Evolutionary conservation across 495 filamentous ascomycete species (phyloP).

Genomic region (Viridothelium virens): DNA sequence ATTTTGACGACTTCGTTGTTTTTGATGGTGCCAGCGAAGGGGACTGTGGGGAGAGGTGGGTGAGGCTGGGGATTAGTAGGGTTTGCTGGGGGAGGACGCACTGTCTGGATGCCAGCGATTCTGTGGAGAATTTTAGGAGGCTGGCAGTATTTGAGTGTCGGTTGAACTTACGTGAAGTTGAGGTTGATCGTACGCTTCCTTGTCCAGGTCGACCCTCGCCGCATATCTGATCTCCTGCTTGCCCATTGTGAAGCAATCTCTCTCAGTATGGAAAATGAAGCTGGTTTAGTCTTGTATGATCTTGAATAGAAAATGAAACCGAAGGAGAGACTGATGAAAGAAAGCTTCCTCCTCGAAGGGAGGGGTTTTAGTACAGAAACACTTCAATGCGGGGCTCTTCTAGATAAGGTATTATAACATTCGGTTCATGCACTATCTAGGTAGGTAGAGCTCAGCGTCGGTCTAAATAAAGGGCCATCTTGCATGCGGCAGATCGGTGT

Average conservation of each 20-base stretch:
- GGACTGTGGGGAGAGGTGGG: conserved; percentile 48
- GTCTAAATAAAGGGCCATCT: not conserved
- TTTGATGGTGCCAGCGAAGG: conserved; percentile 63
- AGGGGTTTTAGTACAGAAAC: no score
- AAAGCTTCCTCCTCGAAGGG: not conserved
- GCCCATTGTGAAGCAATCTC: conserved; percentile 23
- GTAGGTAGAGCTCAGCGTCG: not conserved
- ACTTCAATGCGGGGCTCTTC: not conserved
- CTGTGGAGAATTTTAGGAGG: conserved; percentile 37
- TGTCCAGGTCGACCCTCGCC: conserved; percentile 68
- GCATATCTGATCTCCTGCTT: conserved; percentile 56
- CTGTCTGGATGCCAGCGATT: conserved; percentile 95
- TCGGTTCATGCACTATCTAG: conserved; percentile 3
- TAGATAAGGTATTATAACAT: not conserved
- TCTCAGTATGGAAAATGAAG: no score
- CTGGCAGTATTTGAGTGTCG: not conserved
- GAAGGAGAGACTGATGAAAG: not conserved
- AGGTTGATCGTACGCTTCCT: conserved; percentile 65
- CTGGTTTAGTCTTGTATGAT: no score
- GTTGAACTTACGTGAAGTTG: conserved; percentile 57
- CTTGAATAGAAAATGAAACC: not conserved
- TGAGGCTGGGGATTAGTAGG: conserved; percentile 3
- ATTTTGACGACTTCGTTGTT: conserved; percentile 90
- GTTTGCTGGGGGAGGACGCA: conserved; percentile 34
- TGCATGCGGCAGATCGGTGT: not conserved